These are phyloP conservation scores for Umbelopsis vinacea DNA, from an alignment of 192 early-diverging fungal species.

Conservation along the genomic window DNA sequence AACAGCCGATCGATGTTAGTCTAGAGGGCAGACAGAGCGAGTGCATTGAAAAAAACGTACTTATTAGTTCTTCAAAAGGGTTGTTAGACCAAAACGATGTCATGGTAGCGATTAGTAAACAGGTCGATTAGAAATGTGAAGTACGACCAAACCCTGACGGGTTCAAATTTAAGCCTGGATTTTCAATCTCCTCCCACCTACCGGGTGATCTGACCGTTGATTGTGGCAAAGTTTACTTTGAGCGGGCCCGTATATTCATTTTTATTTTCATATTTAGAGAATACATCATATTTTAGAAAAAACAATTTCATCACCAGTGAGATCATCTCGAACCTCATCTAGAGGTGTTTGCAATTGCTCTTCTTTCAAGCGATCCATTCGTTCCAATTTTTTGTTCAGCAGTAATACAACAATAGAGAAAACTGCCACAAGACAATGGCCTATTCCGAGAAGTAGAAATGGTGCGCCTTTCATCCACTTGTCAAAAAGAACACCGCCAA, in stretches of 20 bases:
- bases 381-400: background rate
- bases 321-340: background rate
- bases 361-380: background rate
- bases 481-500: conserved; percentile 67
- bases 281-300: background rate
- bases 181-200: too few relatives aligned
- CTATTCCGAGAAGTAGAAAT: conserved; percentile 51
- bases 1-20: background rate
- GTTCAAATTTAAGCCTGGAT: too few relatives aligned
- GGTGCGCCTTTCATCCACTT: conserved; percentile 56
- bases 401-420: conserved; percentile 33
- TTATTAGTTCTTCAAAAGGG: background rate
- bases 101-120: background rate
- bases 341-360: background rate
- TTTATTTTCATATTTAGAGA: background rate
- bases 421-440: conserved; percentile 39
- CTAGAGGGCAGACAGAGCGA: background rate
- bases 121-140: background rate
- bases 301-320: background rate
- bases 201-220: too few relatives aligned
- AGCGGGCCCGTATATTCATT: too few relatives aligned
- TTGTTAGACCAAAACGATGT: background rate
- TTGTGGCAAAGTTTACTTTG: too few relatives aligned
- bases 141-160: too few relatives aligned
- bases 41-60: background rate